Base-by-base conservation (phyloP, 352 stramenopile genomes). In the Globisporangium camurandrum region DNA sequence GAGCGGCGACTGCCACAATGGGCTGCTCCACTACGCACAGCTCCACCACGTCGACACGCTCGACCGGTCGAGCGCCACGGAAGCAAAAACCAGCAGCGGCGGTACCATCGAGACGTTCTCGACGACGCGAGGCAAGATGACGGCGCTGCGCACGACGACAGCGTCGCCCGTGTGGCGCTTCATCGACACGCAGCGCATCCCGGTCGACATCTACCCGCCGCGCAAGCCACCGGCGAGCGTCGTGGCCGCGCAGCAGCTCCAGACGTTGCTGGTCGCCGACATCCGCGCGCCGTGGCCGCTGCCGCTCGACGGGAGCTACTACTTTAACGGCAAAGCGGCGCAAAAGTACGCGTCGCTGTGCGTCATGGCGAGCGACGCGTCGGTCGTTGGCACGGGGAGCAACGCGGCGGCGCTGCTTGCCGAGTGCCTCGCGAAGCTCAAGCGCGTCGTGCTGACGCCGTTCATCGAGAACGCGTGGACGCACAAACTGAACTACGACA, bases 331-430 rank as follows among this genome's bases (percentile, higher is more conserved):
- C 43, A 90, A 90, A 49, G 61, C 72, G 11, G 76, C 75, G 19
- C 76, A 88, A 46, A 86, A 90, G 55, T 88, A 87, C 53, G 74
- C 79, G 27, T 85, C 70, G 24, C 50, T 88, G 33, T 90, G 79
- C 31, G 50, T 90, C 24, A 84, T 90, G 72, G 79, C 79, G 10
- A 75, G 73, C 44, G 76, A 90, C 33, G 55, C 63, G 0, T 56
- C 69, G 3, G 72, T 91, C 45, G 73, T 91, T 4, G 72, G 67
- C 23, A 56, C 34, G 0, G n/a, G n/a, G n/a, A n/a, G n/a, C n/a
- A 63, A 79, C 27, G 19, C 71, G 24, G 72, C 71, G 6, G 26
- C 79, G 1, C 56, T 90, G 16, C 62, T 57, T 20, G 59, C 60
- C 5, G 26, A 28, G 36, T 91, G 76, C 23, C 42, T 88, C 22